phyloP scores from a whole-genome alignment of 495 filamentous ascomycete species.

The Penicillium daleae region DNA sequence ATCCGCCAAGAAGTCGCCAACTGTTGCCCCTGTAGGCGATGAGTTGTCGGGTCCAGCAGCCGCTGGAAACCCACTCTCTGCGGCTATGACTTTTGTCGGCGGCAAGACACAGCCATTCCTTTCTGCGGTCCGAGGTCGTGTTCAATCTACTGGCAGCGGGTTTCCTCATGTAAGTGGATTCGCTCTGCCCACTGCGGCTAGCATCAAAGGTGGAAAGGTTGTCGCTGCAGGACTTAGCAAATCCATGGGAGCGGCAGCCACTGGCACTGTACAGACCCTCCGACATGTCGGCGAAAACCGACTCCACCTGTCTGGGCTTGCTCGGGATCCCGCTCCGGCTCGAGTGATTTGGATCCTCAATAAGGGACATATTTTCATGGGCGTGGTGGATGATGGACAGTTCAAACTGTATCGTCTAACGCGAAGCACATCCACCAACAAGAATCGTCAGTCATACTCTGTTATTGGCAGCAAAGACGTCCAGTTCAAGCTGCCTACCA shows the following conservation, averaged over 20 bases:
- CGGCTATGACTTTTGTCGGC: conserved; percentile 60
- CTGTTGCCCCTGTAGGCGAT: conserved; percentile 35
- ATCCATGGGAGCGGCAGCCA: conserved; percentile 80
- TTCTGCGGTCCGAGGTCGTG: conserved; percentile 56
- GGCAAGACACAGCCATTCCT: conserved; percentile 62
- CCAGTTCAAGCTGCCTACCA: conserved; percentile 66
- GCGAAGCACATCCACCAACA: conserved; percentile 43
- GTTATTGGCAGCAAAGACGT: conserved; percentile 60
- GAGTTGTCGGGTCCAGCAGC: conserved; percentile 55
- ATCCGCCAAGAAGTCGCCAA: conserved; percentile 42
- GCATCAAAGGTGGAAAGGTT: conserved; percentile 71
- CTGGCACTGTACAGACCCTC: conserved; percentile 75
- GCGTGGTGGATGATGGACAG: conserved; percentile 41
- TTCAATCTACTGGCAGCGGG: conserved; percentile 52
- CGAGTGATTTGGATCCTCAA: conserved; percentile 47
- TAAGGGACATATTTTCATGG: conserved; percentile 43
- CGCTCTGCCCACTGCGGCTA: conserved; percentile 67
- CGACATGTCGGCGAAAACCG: conserved; percentile 85
- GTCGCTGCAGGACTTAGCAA: conserved; percentile 82
- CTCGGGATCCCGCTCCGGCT: conserved; percentile 43
- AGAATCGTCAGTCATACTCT: conserved; percentile 52
- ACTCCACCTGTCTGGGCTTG: conserved; percentile 68
- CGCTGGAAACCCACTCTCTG: conserved; percentile 64
- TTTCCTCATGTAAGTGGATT: conserved; percentile 51
- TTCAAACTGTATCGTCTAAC: conserved; percentile 72